Evolutionary conservation across 2,329 filamentous ascomycete genomes (phyloP), one percentile per base, ranked within the genome.

Genomic region (Diaporthe capsici): DNA sequence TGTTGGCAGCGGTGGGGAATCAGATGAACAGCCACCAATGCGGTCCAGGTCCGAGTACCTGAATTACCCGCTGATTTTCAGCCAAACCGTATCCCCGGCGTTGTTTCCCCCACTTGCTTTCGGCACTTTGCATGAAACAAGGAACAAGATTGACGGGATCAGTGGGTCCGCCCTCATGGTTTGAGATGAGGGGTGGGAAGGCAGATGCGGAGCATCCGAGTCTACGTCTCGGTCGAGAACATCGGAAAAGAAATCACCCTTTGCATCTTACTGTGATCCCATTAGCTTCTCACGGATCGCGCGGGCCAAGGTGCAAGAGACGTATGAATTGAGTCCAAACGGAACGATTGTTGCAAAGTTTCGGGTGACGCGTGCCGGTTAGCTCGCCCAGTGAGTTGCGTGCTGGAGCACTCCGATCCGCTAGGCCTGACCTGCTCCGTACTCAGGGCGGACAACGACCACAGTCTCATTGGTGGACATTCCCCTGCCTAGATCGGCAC

Each of bases 401-500:
- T 72, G 58, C 25, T 51, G 72, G 34, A 34, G 53, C 34, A 42
- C 37, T 53, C 58, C 75, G 72, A 70, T 72, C 75, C 75, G 75
- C 28, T 31, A 68, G 39, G 44, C 39, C 67, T 67, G 68, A 25
- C 44, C n/a, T 61, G 60, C 57, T 55, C 60, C 58, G 25, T 63
- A 28, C 44, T 44, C 42, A 44, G 42, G 22, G 44, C 22, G n/a
- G 49, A 53, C n/a, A 49, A n/a, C 20, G 49, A 53, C 2, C 49
- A 51, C 8, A 10, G 49, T 53, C 49, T 25, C 44, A 76, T 76
- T 76, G 75, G 75, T 76, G 75, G 75, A 76, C 73, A 60, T 55
- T 61, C 28, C 55, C 28, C 28, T 47, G 8, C 9, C 42, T 22
- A 37, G 34, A 61, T 47, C 44, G 28, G 25, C 28, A 60, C 20